Evolutionary conservation across 2,329 filamentous ascomycete species (phyloP).

Genomic region (Aspergillus cejpii): DNA sequence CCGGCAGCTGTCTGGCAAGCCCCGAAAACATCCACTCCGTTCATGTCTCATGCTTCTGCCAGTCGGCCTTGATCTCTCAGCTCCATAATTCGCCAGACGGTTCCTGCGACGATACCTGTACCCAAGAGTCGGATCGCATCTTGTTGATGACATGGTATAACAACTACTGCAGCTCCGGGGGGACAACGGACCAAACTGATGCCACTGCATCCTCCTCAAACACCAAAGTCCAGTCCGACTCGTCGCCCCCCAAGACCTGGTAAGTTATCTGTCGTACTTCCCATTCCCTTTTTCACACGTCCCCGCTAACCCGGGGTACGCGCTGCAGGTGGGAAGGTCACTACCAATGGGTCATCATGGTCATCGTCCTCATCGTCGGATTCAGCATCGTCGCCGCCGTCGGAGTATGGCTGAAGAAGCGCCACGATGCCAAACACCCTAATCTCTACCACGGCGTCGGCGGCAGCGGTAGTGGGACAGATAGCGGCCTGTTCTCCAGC

Average conservation of each 20-base stretch:
- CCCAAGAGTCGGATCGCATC: slow-evolving; percentile 45
- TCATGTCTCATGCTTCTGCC: slow-evolving; percentile 69
- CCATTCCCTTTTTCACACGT: too few relatives aligned
- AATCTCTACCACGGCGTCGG: slow-evolving; percentile 28
- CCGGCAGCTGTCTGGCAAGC: slow-evolving; percentile 59
- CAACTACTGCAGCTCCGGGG: slow-evolving; percentile 53
- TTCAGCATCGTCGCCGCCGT: slow-evolving; percentile 61
- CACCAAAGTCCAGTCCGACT: slow-evolving; percentile 8
- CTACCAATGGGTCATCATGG: slow-evolving; percentile 75
- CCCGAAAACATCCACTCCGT: slow-evolving; percentile 45
- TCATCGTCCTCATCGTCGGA: slow-evolving; percentile 64
- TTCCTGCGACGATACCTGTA: slow-evolving; percentile 58
- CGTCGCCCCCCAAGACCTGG: slow-evolving; percentile 17
- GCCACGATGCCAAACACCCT: slow-evolving; percentile 58
- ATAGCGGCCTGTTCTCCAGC: slow-evolving; percentile 18
- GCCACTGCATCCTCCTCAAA: slow-evolving; percentile 14
- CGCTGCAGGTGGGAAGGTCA: slow-evolving; percentile 46
- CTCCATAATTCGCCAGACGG: slow-evolving; percentile 53
- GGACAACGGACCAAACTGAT: slow-evolving; percentile 23
- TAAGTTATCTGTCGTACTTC: slow-evolving; percentile 13
- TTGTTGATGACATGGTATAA: slow-evolving; percentile 66
- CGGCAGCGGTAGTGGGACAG: slow-evolving; percentile 15
- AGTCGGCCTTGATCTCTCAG: slow-evolving; percentile 51
- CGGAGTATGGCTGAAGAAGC: slow-evolving; percentile 64
- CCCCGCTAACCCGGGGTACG: too few relatives aligned